A percentile compares a stretch with the other conserved stretches of the same genome.
Evolutionary conservation across 179 eudicot species (phyloP).

Genomic region (Heliamphora pulchella): DNA sequence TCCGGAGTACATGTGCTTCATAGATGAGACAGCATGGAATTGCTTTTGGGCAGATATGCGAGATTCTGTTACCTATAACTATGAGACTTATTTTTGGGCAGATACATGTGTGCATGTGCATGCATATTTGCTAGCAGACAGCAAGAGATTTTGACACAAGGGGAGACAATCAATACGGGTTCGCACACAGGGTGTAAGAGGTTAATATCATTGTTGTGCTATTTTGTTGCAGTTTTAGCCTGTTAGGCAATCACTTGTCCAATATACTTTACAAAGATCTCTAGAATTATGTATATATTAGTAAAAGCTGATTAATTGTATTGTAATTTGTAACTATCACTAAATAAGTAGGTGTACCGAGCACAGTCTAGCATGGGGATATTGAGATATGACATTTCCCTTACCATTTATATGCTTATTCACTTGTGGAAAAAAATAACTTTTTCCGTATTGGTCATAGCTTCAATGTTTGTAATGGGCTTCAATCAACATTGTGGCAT

Average conservation of each 20-base stretch:
- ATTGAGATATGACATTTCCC: neutral
- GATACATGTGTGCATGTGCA: neutral
- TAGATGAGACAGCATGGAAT: too few species aligned
- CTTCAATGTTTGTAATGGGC: too few species aligned
- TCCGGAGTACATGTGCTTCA: too few species aligned
- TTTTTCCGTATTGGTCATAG: too few species aligned
- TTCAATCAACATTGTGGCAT: too few species aligned
- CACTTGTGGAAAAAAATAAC: too few species aligned
- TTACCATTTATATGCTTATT: neutral
- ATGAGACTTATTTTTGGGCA: neutral
- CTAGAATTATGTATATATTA: neutral
- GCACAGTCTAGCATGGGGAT: too few species aligned
- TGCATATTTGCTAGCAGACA: neutral
- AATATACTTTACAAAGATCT: neutral
- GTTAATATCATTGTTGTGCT: neutral
- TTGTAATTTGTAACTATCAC: too few species aligned
- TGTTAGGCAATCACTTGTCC: neutral
- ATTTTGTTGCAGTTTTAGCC: neutral
- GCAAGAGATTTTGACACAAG: neutral
- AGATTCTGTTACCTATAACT: too few species aligned
- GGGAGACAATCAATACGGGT: neutral
- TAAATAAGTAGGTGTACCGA: too few species aligned
- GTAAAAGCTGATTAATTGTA: too few species aligned
- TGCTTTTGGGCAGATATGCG: too few species aligned
- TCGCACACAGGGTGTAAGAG: neutral